phyloP scores from a whole-genome alignment of 768 basidiomycete genomes.

The Zangia roseola region DNA sequence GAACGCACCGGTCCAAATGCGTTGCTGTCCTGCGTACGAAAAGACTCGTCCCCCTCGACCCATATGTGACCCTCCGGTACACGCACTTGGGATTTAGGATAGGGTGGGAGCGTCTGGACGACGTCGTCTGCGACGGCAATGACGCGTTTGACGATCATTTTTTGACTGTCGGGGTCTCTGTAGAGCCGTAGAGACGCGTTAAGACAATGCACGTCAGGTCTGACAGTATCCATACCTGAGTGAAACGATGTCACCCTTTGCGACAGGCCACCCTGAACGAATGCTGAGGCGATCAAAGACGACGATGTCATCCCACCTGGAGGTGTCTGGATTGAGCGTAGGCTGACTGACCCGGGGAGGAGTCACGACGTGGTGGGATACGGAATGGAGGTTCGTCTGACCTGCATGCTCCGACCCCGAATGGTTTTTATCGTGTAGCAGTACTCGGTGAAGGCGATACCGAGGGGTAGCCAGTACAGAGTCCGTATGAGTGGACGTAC shows the following conservation, averaged over 20 bases:
- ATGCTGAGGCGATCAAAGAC: constrained; percentile 57
- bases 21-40: constrained; percentile 68
- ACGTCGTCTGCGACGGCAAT: constrained; percentile 60
- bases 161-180: constrained; percentile 62
- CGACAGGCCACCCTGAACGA: constrained; percentile 34
- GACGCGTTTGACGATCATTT: constrained; percentile 64
- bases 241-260: constrained; percentile 64
- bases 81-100: constrained; percentile 49
- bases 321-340: constrained; percentile 72
- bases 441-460: constrained; percentile 46
- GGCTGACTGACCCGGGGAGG: constrained; percentile 50
- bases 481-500: too few relatives aligned
- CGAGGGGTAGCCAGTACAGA: constrained; percentile 60
- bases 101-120: constrained; percentile 68
- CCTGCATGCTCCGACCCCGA: constrained; percentile 74
- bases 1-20: constrained; percentile 61
- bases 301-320: constrained; percentile 57
- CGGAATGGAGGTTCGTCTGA: constrained; percentile 25
- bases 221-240: constrained; percentile 40
- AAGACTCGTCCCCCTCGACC: constrained; percentile 55
- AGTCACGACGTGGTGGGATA: not conserved
- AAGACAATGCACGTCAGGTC: constrained; percentile 1
- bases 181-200: not conserved
- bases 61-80: constrained; percentile 68
- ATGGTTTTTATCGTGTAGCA: constrained; percentile 54